Evolutionary conservation across 352 stramenopile species (phyloP), one percentile per base, ranked within the genome.

Genomic region (Bremia lactucae): DNA sequence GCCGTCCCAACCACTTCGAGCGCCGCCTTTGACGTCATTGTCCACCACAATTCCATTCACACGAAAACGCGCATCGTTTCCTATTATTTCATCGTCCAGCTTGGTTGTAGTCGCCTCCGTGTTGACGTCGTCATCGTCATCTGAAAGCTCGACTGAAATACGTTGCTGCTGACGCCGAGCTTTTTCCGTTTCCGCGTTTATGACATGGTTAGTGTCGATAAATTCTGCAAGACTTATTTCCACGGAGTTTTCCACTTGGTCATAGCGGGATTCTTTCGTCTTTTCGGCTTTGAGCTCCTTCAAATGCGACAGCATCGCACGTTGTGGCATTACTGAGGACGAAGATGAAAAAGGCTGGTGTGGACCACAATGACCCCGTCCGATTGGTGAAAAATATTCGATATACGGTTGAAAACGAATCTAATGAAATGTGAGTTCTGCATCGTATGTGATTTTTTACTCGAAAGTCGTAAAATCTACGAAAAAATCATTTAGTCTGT

Each of bases 21-120:
- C 55, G n/a, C 68, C 76, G n/a, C 76, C 72, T 25, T 63, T 69
- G 26, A 88, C 68, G 42, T 88, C 76, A 19, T 63, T 59, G 47
- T 86, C 76, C 8, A 88, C 68, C 2, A 82, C 60, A 26, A 88
- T 84, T 22, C 68, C 76, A 25, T 84, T 86, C 22, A 85, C 75
- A n/a, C 72, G 72, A 48, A 82, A 82, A 4, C 70, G 62, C 18
- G 55, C 31, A 39, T 88, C 76, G 26, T 73, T 54, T 6, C 20
- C 41, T 29, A 62, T 14, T 2, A 38, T 49, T 6, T 54, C 34
- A 14, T 18, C 45, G 15, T 57, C 42, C 23, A 47, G 28, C 37
- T 62, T 62, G 28, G 36, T 20, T 2, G 45, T 54, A 6, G 51
- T 47, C 15, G 48, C 49, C 11, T 57, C 53, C 10, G 52, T 39